Conservation (phyloP, 768 basidiomycete genomes). For the Leccinum olivaceopallidum region DNA sequence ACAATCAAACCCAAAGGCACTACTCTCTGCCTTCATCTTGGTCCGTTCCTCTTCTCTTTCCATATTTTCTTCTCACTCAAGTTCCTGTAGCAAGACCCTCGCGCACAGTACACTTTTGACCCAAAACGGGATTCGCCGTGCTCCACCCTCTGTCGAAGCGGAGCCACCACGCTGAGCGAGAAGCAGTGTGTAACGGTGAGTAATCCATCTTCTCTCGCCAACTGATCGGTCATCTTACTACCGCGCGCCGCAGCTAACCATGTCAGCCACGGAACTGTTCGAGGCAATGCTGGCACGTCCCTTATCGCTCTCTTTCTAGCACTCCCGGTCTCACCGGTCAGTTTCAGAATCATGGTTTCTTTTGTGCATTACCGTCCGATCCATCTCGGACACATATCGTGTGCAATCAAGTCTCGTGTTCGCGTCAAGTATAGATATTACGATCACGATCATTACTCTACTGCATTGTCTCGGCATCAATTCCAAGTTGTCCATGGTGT, state of each 20-base stretch:
- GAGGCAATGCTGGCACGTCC: slow-evolving; percentile 67
- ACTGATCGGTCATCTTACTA: slow-evolving; percentile 14
- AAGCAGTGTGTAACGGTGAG: slow-evolving; percentile 58
- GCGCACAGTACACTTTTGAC: slow-evolving; percentile 60
- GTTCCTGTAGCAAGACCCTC: slow-evolving; percentile 30
- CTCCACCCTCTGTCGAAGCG: slow-evolving; percentile 60
- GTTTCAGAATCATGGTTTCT: slow-evolving; percentile 46
- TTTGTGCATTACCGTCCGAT: slow-evolving; percentile 60
- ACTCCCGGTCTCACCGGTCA: slow-evolving; percentile 8
- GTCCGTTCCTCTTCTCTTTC: slow-evolving; percentile 38
- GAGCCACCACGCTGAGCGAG: slow-evolving; percentile 25
- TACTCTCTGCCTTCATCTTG: slow-evolving; percentile 43
- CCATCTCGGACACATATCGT: slow-evolving; percentile 66
- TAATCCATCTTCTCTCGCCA: slow-evolving; percentile 7
- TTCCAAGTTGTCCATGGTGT: slow-evolving; percentile 58
- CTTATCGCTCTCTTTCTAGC: slow-evolving; percentile 2
- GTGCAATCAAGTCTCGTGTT: slow-evolving; percentile 62
- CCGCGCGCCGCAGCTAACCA: slow-evolving; percentile 47
- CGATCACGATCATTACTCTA: slow-evolving; percentile 25
- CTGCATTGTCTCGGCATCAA: slow-evolving; percentile 41
- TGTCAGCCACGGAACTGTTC: slow-evolving; percentile 64
- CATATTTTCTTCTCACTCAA: slow-evolving; percentile 3
- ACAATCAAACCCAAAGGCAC: slow-evolving; percentile 29
- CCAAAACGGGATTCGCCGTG: slow-evolving; percentile 55
- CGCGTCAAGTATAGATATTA: slow-evolving; percentile 22